These are phyloP conservation scores for Trichoderma gracile DNA, from an alignment of 2,329 filamentous ascomycete species.

Conservation along the genomic window DNA sequence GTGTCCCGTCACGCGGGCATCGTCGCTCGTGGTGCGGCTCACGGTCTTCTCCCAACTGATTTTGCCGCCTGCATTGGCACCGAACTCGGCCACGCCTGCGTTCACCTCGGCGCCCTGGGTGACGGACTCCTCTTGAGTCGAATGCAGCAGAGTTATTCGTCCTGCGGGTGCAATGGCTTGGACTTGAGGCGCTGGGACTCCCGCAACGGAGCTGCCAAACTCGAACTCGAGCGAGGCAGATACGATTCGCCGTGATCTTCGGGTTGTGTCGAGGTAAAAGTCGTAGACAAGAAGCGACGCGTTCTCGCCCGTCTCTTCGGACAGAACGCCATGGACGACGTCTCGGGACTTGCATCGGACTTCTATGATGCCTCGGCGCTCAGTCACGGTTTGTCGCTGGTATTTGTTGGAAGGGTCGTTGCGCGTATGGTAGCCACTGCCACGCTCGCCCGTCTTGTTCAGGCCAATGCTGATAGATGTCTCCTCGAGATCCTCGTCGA, in stretches of 20 bases:
- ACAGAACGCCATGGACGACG: slow-evolving; percentile 33
- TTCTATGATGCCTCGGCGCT: slow-evolving; percentile 32
- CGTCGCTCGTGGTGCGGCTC: slow-evolving; percentile 26
- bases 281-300: slow-evolving; percentile 33
- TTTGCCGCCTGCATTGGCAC: slow-evolving; percentile 26
- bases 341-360: slow-evolving; percentile 33
- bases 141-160: slow-evolving; percentile 22
- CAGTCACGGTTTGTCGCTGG: slow-evolving; percentile 29
- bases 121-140: slow-evolving; percentile 23
- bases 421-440: slow-evolving; percentile 31
- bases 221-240: slow-evolving; percentile 30
- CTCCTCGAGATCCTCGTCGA: slow-evolving; percentile 27
- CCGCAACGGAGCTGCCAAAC: slow-evolving; percentile 27
- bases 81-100: slow-evolving; percentile 25
- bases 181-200: slow-evolving; percentile 24
- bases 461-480: slow-evolving; percentile 29
- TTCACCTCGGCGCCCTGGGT: slow-evolving; percentile 21
- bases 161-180: slow-evolving; percentile 29
- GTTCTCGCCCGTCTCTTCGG: slow-evolving; percentile 27
- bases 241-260: slow-evolving; percentile 31
- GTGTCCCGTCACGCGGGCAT: slow-evolving; percentile 25
- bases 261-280: slow-evolving; percentile 33
- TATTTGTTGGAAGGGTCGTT: slow-evolving; percentile 31
- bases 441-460: slow-evolving; percentile 27
- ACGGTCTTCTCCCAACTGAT: slow-evolving; percentile 31